Percentiles rank a stretch among this genome's conserved stretches.
Conservation (phyloP, 306 rosid genomes). For the Corylus avellana region DNA sequence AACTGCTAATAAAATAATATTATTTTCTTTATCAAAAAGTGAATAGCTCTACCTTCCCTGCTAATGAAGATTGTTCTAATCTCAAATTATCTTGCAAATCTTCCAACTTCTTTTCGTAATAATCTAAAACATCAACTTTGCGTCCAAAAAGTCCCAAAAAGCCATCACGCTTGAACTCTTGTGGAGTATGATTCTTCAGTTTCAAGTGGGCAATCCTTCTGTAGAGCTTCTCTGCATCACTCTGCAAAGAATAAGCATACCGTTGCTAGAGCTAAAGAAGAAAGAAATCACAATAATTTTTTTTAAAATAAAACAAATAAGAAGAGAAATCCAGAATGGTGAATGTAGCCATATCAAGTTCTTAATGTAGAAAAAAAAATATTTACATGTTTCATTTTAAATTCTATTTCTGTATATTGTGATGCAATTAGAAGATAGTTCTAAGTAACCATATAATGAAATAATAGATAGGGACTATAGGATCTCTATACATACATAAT, state of each 20-base stretch:
- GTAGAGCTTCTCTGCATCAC: constrained; percentile 64
- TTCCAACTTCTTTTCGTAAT: constrained; percentile 61
- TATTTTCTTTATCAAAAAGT: constrained; percentile 6
- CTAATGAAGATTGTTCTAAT: constrained; percentile 59
- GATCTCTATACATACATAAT: too few species aligned
- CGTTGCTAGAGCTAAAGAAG: constrained; percentile 1
- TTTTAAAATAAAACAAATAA: constrained; percentile 9
- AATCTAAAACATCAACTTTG: constrained; percentile 50
- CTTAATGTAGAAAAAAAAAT: neutral
- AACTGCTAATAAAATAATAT: neutral
- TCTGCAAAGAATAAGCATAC: constrained; percentile 43
- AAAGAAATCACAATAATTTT: neutral
- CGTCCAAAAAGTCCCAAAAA: constrained; percentile 62
- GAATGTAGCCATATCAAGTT: neutral
- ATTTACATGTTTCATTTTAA: neutral
- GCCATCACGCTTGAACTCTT: constrained; percentile 55
- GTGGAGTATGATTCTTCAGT: constrained; percentile 33
- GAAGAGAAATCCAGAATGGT: neutral
- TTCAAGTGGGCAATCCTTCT: constrained; percentile 50
- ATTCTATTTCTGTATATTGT: neutral
- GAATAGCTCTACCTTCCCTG: constrained; percentile 53
- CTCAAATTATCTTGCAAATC: constrained; percentile 64
- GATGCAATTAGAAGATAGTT: neutral
- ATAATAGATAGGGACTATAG: too few species aligned
- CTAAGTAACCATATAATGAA: too few species aligned